phyloP scores from a whole-genome alignment of 1,139 yeast genomes.

The Blastobotrys arbuscula region DNA sequence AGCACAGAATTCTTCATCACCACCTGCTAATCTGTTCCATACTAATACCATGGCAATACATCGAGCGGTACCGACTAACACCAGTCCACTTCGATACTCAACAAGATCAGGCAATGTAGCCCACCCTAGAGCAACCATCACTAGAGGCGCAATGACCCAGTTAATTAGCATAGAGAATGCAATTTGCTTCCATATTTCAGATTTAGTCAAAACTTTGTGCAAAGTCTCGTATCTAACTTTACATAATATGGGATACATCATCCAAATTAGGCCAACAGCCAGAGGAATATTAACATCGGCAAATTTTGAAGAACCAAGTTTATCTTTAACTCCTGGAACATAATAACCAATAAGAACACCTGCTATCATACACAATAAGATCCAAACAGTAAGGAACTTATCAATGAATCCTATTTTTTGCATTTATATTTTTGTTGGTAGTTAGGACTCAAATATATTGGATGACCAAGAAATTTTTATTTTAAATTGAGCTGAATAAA shows the following conservation, averaged over 20 bases:
- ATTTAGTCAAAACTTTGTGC: conserved; percentile 26
- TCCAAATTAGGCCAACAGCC: conserved; percentile 48
- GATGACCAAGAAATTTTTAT: too few relatives aligned
- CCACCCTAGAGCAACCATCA: conserved; percentile 56
- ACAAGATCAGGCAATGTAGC: conserved; percentile 43
- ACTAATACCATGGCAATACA: conserved; percentile 61
- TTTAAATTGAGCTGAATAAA: too few relatives aligned
- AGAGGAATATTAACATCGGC: conserved; percentile 40
- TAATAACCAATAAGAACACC: conserved; percentile 32
- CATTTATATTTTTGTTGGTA: background rate
- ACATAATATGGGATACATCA: conserved; percentile 58
- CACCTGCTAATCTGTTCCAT: conserved; percentile 56
- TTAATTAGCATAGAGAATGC: conserved; percentile 43
- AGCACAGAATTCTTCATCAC: conserved; percentile 50
- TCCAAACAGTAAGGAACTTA: conserved; percentile 29
- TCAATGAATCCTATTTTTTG: conserved; percentile 22
- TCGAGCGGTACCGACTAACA: conserved; percentile 55
- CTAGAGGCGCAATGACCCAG: conserved; percentile 54
- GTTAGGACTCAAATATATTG: too few relatives aligned
- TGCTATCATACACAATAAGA: conserved; percentile 29
- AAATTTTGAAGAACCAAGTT: conserved; percentile 25
- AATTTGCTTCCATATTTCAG: conserved; percentile 35
- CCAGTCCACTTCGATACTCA: conserved; percentile 50
- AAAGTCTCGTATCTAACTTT: conserved; percentile 48
- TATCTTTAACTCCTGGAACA: conserved; percentile 25